Conservation (phyloP, 1,284 basidiomycete species). For the Moesziomyces sp. region DNA sequence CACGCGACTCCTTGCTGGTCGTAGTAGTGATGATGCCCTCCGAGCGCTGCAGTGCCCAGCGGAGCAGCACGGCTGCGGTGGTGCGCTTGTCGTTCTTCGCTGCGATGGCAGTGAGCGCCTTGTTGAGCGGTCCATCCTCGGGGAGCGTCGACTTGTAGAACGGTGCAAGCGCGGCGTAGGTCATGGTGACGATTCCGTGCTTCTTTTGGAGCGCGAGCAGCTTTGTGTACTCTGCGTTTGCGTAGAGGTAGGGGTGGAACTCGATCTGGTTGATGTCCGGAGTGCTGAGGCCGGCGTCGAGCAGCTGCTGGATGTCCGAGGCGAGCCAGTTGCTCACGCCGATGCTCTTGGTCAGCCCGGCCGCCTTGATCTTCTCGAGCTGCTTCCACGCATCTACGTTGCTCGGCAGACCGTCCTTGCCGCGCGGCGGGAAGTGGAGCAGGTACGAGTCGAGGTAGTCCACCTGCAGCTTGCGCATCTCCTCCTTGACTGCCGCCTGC, state of each 20-base stretch:
- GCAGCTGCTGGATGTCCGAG: conserved; percentile 49
- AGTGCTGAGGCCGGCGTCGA: conserved; percentile 43
- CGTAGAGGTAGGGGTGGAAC: conserved; percentile 46
- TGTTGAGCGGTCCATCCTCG: conserved; percentile 32
- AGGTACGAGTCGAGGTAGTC: conserved; percentile 48
- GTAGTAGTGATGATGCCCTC: conserved; percentile 55
- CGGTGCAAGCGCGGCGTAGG: conserved; percentile 48
- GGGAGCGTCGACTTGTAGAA: conserved; percentile 40
- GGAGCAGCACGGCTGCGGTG: conserved; percentile 36
- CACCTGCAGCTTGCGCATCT: conserved; percentile 36
- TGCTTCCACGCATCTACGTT: conserved; percentile 57
- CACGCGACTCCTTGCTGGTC: conserved; percentile 42
- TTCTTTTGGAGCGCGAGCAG: conserved; percentile 43
- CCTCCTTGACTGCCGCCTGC: conserved; percentile 32
- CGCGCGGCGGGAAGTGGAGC: conserved; percentile 53
- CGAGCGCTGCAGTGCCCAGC: conserved; percentile 50
- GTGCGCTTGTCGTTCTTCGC: conserved; percentile 35
- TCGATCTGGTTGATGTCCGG: conserved; percentile 62
- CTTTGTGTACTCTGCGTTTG: conserved; percentile 41
- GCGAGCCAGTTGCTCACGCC: conserved; percentile 56
- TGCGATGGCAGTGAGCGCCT: conserved; percentile 40
- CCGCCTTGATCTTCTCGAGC: conserved; percentile 50
- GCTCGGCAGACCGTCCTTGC: conserved; percentile 43
- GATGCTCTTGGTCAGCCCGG: conserved; percentile 48
- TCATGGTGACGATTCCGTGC: conserved; percentile 52